Evolutionary conservation across 2,329 filamentous ascomycete genomes (phyloP), one percentile per base, ranked within the genome.

Genomic region (Ophiosphaerella herpotricha): DNA sequence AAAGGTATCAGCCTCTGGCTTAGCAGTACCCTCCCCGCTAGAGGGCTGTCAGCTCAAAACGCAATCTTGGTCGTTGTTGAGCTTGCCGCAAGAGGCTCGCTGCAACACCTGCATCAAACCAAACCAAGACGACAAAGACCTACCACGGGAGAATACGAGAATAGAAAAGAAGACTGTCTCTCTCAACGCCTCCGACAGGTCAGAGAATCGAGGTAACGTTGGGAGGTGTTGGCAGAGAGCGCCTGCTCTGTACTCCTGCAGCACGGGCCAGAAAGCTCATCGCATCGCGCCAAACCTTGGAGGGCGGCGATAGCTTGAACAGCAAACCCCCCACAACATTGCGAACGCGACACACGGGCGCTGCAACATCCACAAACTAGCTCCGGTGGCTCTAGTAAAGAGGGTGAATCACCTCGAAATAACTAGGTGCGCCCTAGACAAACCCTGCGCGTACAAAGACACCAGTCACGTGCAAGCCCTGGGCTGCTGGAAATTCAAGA

Each of bases 271-370:
- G 43, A 52, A 50, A 50, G 49, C 34, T 57, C 57, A 60, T 54
- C 57, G 49, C 55, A 57, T 58, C 55, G 52, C 63, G 56, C 64
- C 59, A 61, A 64, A 58, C 53, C 58, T 61, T 53, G 56, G 54
- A 61, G 58, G 47, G 54, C 55, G 51, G 56, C 57, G 57, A 61
- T 53, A 58, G 54, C 51, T 60, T 46, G 54, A 54, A 48, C 50
- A 50, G 35, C 50, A 54, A 54, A 57, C 54, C 50, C 38, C 18
- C 54, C 53, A 59, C 63, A 62, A 54, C 54, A 54, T 45, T 47
- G 44, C 55, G 50, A 62, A 44, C 55, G 50, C 61, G 43, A 60
- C 60, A 39, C 39, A 44, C 47, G 35, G 34, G 42, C 34, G 58
- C 63, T 68, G 61, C 63, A 64, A 59, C 51, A 33, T 39, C 34